Base-by-base conservation (phyloP, 768 basidiomycete genomes). In the Clitopilus hobsonii region DNA sequence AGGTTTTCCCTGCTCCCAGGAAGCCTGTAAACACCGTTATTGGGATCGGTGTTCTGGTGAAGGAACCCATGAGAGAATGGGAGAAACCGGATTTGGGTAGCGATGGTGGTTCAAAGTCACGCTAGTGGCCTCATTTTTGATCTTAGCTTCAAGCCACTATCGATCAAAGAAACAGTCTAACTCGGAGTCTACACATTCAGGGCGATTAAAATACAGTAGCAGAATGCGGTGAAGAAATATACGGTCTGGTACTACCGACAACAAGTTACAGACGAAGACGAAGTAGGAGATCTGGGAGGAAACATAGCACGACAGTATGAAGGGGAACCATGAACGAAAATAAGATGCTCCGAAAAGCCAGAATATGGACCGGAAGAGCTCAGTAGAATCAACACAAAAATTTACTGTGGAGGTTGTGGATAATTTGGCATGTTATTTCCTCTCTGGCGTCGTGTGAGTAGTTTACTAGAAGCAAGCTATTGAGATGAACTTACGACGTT, bases 11-110 rank as follows among this genome's bases (percentile, higher is more conserved):
- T 16, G 88, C 88, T 2, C 89, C 90, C 3, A 94, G 81, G 66
- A 93, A 96, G 14, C 94, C 94, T n/a, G 94, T 98, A 71, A 96
- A 93, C 55, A 95, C 90, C 1, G 95, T 95, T 60, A 97, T 87
- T 11, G 93, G 92, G 61, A 94, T 94, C 22, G 41, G 41, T 45
- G 11, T 20, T 23, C 22, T 45, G 41, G 41, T 18, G 16, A 23
- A 10, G 16, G 41, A 23, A 18, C 5, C 41, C 41, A 45, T 45
- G 18, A 11, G 22, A 3, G 16, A 16, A 23, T 3, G 18, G 18
- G 11, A 10, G 18, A 20, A 20, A 20, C 41, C 22, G 41, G 8
- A 20, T 45, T 23, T 18, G 3, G 22, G 41, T 18, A 20, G 18
- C 22, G 41, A 18, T 45, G 41, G 41, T 20, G 41, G 41, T 16